These are phyloP conservation scores for Boletus fagicola DNA, from an alignment of 768 basidiomycete species.

Conservation along the genomic window DNA sequence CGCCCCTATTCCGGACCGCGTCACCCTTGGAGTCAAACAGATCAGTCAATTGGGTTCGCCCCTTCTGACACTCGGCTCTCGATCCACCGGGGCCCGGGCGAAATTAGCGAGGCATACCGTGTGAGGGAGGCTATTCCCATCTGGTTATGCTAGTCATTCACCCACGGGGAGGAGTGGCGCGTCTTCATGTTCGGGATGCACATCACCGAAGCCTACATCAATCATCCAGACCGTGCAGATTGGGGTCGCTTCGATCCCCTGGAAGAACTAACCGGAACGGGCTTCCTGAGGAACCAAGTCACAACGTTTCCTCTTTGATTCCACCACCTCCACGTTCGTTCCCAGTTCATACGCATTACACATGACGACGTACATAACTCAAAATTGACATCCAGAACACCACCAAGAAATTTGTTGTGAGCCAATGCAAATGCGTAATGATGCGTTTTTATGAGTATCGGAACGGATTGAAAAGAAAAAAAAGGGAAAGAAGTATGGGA, in stretches of 20 bases:
- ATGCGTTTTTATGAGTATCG: background rate
- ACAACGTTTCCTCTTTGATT: background rate
- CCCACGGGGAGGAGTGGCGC: too few species aligned
- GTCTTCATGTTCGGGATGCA: background rate
- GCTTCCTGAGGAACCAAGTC: background rate
- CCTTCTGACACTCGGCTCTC: background rate
- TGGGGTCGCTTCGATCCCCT: background rate
- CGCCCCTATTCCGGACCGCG: background rate
- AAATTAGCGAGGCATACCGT: background rate
- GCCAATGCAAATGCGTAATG: slow-evolving; percentile 5
- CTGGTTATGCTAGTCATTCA: too few species aligned
- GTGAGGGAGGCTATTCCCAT: background rate
- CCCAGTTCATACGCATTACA: background rate
- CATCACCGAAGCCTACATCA: background rate
- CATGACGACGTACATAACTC: background rate
- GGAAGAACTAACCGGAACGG: background rate
- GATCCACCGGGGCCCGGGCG: too few species aligned
- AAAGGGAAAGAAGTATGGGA: background rate
- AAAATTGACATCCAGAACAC: background rate
- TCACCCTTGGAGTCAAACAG: background rate
- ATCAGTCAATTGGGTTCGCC: too few species aligned
- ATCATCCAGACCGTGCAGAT: background rate
- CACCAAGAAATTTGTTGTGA: slow-evolving; percentile 10
- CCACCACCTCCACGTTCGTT: background rate
- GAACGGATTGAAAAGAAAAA: background rate